Evolutionary conservation across 2,329 filamentous ascomycete species (phyloP).

Genomic region (Aspergillus pseudotamarii): DNA sequence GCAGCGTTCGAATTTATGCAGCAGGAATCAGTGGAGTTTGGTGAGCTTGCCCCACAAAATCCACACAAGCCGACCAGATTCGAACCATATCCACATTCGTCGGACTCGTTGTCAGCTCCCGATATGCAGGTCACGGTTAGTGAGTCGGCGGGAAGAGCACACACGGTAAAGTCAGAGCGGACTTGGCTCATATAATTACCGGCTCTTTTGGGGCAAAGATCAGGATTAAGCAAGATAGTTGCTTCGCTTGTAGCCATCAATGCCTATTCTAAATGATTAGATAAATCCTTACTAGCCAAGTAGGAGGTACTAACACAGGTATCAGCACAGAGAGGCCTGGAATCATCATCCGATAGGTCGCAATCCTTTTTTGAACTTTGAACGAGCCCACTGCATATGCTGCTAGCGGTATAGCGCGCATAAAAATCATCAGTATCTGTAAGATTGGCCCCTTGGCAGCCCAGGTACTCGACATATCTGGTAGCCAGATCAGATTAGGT

Average conservation of each 20-base stretch:
- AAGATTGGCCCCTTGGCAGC: constrained; percentile 76
- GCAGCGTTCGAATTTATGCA: constrained; percentile 82
- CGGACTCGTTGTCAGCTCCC: constrained; percentile 76
- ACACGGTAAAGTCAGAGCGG: constrained; percentile 88
- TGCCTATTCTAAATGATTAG: constrained; percentile 54
- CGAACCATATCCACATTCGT: constrained; percentile 81
- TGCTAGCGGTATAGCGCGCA: constrained; percentile 87
- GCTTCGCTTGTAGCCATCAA: constrained; percentile 87
- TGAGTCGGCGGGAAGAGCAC: constrained; percentile 78
- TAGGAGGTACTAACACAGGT: constrained; percentile 67
- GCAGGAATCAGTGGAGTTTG: constrained; percentile 93
- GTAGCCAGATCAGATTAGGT: neutral
- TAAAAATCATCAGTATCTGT: constrained; percentile 81
- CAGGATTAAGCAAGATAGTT: constrained; percentile 72
- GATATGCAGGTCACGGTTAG: constrained; percentile 74
- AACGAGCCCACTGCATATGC: constrained; percentile 90
- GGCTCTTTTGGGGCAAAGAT: constrained; percentile 70
- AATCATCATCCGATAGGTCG: constrained; percentile 62
- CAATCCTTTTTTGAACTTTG: constrained; percentile 81
- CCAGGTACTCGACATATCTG: constrained; percentile 81
- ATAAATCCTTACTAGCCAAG: neutral
- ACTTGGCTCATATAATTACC: constrained; percentile 73
- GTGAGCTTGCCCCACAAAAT: constrained; percentile 80
- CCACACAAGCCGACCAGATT: constrained; percentile 77
- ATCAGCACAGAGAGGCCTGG: constrained; percentile 81